Base-by-base conservation (phyloP, 345 rosid genomes). In the Pugionium dolabratum region DNA sequence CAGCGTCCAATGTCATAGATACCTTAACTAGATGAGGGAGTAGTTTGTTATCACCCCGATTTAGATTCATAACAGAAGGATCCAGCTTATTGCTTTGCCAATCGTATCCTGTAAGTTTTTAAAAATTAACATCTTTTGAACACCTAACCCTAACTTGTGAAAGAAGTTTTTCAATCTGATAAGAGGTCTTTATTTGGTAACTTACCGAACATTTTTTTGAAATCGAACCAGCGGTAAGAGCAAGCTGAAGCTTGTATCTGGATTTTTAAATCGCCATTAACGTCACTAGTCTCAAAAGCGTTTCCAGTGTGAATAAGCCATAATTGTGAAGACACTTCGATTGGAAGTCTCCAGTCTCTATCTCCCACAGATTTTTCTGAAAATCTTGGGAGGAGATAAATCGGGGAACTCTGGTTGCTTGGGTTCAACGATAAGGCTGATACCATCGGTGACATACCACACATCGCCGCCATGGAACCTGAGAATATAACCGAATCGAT, bases 191-290 rank as follows among this genome's bases (percentile, higher is more conserved):
- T 54, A 57, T 49, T 32, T 48, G 29, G 47, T 67, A 53, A 71
- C 76, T 51, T 66, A 85, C 98, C 97, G 70, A 90, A 87, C 54
- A 90, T 53, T 60, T 81, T 85, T n/a, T 80, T 83, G 75, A 93
- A 93, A 57, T 88, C 85, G 75, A 93, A 89, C 98, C 98, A 93
- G 3, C 76, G 81, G 11, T 93, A 90, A 4, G 98, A 89, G 60
- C 96, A 89, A 54, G 83, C 78, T 9, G 70, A 64, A 36, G 94
- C 98, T 26, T 80, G 86, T 4, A 89, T 62, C 55, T 80, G 79
- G 62, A 93, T 85, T 52, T 81, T 62, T 28, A 78, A 66, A 64
- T 75, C 79, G 0, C 94, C 91, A n/a, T 64, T 30, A 0, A 50
- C 79, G 26, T 79, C 78, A 28, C 57, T 59, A 10, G 59, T 47